phyloP scores from a whole-genome alignment of 805 yeast species.

The Suhomyces tanzawaensis region DNA sequence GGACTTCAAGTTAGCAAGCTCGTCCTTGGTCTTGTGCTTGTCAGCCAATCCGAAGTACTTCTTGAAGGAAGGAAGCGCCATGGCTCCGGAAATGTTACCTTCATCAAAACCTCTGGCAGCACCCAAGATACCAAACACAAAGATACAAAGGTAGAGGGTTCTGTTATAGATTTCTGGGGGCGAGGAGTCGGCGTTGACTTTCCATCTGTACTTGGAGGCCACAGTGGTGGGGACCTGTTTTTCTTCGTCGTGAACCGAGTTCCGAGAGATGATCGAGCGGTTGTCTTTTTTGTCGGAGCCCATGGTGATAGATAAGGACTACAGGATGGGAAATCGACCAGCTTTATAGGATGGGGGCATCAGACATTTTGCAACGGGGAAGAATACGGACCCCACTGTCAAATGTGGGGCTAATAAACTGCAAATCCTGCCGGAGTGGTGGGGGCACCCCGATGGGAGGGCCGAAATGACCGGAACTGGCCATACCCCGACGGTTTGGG shows the following conservation, averaged over 20 bases:
- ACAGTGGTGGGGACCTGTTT: slow-evolving; percentile 3
- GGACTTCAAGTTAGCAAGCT: slow-evolving; percentile 20
- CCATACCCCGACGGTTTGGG: no score
- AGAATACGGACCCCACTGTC: no score
- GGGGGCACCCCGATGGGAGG: no score
- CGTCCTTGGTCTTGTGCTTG: slow-evolving; percentile 12
- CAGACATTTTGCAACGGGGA: no score
- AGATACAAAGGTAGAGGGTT: slow-evolving; percentile 18
- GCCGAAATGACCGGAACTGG: no score
- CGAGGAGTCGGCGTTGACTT: slow-evolving; percentile 15
- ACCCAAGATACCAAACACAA: slow-evolving; percentile 24
- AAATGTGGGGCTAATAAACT: no score
- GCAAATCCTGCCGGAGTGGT: no score
- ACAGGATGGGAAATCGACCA: no score
- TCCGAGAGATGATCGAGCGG: slow-evolving; percentile 1
- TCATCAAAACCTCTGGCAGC: slow-evolving; percentile 26
- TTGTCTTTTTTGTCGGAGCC: slow-evolving; percentile 1
- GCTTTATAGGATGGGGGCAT: no score
- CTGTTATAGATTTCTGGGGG: slow-evolving; percentile 23
- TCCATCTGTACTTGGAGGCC: slow-evolving; percentile 16
- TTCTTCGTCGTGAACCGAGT: slow-evolving; percentile 7
- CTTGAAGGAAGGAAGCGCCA: slow-evolving; percentile 19
- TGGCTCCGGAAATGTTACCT: slow-evolving; percentile 21
- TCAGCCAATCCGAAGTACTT: slow-evolving; percentile 18
- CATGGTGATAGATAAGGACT: no score